Conservation (phyloP, 108 stramenopile genomes). For the Asterionellopsis glacialis region DNA sequence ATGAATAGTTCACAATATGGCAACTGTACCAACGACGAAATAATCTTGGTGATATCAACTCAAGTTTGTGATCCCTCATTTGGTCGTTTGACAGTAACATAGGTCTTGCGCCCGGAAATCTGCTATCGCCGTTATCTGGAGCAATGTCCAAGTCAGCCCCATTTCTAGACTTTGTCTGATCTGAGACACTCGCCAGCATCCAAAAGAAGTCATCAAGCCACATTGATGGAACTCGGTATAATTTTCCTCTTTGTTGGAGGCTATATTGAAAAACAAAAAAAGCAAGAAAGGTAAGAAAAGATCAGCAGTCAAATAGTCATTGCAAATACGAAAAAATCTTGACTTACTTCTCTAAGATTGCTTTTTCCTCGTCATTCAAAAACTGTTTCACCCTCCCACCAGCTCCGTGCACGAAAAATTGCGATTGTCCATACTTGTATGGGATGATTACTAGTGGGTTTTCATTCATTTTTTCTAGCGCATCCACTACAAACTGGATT, state of each 20-base stretch:
- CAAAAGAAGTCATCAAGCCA: constrained; percentile 83
- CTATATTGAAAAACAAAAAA: not conserved
- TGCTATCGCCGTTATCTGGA: constrained; percentile 38
- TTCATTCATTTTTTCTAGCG: constrained; percentile 62
- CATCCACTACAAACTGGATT: constrained; percentile 63
- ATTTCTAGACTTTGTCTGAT: constrained; percentile 47
- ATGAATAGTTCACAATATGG: constrained; percentile 70
- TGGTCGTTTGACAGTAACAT: constrained; percentile 82
- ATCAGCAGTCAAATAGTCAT: not conserved
- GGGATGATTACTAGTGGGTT: constrained; percentile 77
- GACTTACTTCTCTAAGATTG: too few relatives aligned
- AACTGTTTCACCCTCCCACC: too few relatives aligned
- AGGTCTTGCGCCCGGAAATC: constrained; percentile 77
- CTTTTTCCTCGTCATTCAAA: too few relatives aligned
- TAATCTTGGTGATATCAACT: constrained; percentile 66
- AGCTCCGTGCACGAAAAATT: too few relatives aligned
- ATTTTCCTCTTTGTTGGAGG: constrained; percentile 27
- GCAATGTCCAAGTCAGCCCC: constrained; percentile 50
- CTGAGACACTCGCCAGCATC: constrained; percentile 77
- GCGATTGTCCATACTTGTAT: constrained; percentile 46
- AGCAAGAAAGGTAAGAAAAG: not conserved
- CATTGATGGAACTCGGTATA: constrained; percentile 56
- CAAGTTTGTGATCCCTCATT: constrained; percentile 82
- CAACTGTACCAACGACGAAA: constrained; percentile 85
- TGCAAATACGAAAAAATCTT: constrained; percentile 3